Evolutionary conservation across 208 protist species (phyloP).

Genomic region (Leishmania mexicana): DNA sequence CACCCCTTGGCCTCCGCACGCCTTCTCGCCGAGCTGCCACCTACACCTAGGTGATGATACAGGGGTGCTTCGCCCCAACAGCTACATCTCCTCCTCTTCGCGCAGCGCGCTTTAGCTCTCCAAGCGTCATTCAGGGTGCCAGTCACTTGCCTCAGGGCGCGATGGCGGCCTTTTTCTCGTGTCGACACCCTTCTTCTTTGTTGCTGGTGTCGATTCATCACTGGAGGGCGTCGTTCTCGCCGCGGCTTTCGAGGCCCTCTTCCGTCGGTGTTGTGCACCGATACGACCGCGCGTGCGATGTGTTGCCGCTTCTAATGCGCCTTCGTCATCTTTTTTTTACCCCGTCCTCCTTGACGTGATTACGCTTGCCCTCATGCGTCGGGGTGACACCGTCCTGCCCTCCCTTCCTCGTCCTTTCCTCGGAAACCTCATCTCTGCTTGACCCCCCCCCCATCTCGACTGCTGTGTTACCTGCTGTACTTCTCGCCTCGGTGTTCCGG

Average conservation of each 20-base stretch:
- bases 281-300: neutral
- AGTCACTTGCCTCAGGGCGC: neutral
- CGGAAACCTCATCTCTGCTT: neutral
- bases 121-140: neutral
- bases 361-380: neutral
- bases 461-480: neutral
- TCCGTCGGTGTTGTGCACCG: neutral
- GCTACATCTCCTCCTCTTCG: slow-evolving; percentile 9
- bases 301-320: neutral
- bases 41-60: neutral
- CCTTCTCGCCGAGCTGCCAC: slow-evolving; percentile 8
- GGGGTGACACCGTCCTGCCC: neutral
- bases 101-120: slow-evolving; percentile 16
- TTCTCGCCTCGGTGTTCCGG: neutral
- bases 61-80: slow-evolving; percentile 12
- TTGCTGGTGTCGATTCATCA: too few species aligned
- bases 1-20: neutral
- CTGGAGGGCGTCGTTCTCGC: neutral
- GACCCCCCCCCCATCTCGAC: neutral
- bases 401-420: neutral
- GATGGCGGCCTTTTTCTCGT: neutral
- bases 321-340: neutral
- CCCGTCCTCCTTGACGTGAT: neutral
- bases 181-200: too few species aligned
- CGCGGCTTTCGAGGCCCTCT: neutral